Percentiles rank a stretch among this genome's conserved stretches.
phyloP scores from a whole-genome alignment of 2,329 filamentous ascomycete species.

The Aspergillus flavus region DNA sequence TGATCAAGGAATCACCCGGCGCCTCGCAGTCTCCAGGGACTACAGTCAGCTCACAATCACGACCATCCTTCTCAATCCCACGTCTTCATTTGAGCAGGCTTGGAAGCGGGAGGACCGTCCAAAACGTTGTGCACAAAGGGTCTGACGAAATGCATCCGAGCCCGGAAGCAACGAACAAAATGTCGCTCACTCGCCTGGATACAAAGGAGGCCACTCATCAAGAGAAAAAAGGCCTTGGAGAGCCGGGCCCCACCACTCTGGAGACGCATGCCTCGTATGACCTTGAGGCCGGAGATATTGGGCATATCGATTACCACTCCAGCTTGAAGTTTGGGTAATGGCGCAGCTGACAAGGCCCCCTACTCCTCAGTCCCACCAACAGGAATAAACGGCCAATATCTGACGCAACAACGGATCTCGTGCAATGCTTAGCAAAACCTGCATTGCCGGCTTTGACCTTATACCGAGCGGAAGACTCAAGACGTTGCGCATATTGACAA shows the following conservation, averaged over 20 bases:
- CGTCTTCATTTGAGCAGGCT: conserved; percentile 17
- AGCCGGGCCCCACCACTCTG: too few species aligned
- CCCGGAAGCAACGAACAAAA: conserved; percentile 1
- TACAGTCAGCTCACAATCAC: conserved; percentile 17
- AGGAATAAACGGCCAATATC: neutral
- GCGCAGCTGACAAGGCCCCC: neutral
- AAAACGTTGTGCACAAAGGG: neutral
- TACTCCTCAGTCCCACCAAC: neutral
- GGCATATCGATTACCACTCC: neutral
- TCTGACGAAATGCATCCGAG: neutral
- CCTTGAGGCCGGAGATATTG: conserved; percentile 1
- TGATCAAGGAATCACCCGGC: conserved; percentile 22
- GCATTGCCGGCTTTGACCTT: neutral
- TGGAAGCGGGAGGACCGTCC: conserved; percentile 10
- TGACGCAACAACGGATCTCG: neutral
- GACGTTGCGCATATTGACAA: neutral
- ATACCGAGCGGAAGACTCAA: neutral
- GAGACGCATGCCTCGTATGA: neutral
- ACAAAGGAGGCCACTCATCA: neutral
- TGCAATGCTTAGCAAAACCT: neutral
- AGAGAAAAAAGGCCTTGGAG: neutral
- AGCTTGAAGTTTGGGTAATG: neutral
- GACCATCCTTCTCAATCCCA: conserved; percentile 23
- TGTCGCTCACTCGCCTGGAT: neutral
- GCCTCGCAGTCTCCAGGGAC: conserved; percentile 14